Evolutionary conservation across 192 early-diverging fungal species (phyloP).

Genomic region (Backusella westeae): DNA sequence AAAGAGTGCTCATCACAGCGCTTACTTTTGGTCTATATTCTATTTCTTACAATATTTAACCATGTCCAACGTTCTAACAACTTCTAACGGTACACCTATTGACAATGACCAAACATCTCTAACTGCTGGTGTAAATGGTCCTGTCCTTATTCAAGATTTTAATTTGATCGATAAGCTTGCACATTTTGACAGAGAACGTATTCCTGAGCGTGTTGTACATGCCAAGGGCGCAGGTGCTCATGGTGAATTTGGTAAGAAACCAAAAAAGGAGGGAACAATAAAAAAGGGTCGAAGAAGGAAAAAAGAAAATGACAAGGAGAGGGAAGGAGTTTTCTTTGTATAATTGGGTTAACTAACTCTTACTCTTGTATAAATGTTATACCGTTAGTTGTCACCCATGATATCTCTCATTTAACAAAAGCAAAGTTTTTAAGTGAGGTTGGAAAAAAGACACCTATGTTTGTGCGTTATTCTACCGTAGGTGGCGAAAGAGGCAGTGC

Average conservation of each 20-base stretch:
- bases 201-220: constrained; percentile 85
- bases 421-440: constrained; percentile 70
- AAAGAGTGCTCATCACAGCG: not conserved
- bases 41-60: not conserved
- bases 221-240: constrained; percentile 83
- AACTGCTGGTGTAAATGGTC: constrained; percentile 67
- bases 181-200: constrained; percentile 85
- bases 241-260: constrained; percentile 62
- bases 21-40: not conserved
- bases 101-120: constrained; percentile 73
- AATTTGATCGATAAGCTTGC: constrained; percentile 77
- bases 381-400: constrained; percentile 61
- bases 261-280: not conserved
- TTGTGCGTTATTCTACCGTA: constrained; percentile 81
- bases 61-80: constrained; percentile 27
- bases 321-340: not conserved
- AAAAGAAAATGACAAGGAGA: not conserved
- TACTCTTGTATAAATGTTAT: not conserved
- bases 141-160: constrained; percentile 72
- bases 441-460: constrained; percentile 78
- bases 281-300: not conserved
- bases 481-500: constrained; percentile 71
- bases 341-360: not conserved
- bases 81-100: constrained; percentile 63
- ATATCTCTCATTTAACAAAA: constrained; percentile 65